Evolutionary conservation across 768 basidiomycete genomes (phyloP), one percentile per base, ranked within the genome.

Genomic region (Mycena sanguinolenta): DNA sequence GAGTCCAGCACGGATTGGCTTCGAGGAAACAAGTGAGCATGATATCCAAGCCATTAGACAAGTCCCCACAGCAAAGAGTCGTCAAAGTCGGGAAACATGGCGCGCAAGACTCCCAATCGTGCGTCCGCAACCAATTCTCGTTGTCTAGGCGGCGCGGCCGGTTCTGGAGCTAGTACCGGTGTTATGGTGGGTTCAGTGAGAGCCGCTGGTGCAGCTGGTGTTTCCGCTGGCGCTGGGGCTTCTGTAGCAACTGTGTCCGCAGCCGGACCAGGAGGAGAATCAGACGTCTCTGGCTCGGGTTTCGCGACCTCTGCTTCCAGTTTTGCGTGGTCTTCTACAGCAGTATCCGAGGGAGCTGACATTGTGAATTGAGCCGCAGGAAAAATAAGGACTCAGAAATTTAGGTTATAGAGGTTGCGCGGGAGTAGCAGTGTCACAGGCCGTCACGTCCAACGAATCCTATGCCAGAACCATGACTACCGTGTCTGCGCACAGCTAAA

Each of bases 81-180:
- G 70, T 95, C 94, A 74, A 94, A 94, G 79, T 92, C 91, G 8
- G 94, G 94, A 78, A 95, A 95, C 85, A 95, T 91, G 10, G 85
- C 87, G 54, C 86, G 87, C 55, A 95, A 82, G 0, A 82, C 80
- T 13, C 86, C 82, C 52, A 92, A 79, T n/a, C 84, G 81, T 1
- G 89, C 86, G 79, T 91, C 83, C 25, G 65, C 75, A 13, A 73
- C 72, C 32, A 70, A 12, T 50, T 70, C 72, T 19, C 72, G 60
- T 27, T 73, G 57, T 27, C 69, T 36, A 5, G 72, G 67, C 10
- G 67, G 38, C 1, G 70, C 21, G 17, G 54, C 60, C 6, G 53
- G 32, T 23, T 64, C 63, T 52, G 61, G 10, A 23, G 62, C 34
- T 10, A 30, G 32, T 44, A 63, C 39, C 19, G 67, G 50, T 23